phyloP scores from a whole-genome alignment of 768 basidiomycete species.

The Calocera cornea region DNA sequence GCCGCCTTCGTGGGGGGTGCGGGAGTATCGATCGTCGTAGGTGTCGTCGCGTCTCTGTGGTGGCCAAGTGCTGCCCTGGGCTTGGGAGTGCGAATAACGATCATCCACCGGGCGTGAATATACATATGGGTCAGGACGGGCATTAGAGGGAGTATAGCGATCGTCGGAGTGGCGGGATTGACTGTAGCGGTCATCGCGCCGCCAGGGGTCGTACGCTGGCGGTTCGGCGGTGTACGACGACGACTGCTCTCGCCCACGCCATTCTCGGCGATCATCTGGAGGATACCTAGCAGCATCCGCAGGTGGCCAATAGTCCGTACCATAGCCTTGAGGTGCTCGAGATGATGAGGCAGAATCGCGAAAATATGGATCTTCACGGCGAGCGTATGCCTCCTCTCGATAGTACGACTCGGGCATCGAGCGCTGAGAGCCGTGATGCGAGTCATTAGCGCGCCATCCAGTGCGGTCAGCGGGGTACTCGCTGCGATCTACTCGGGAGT shows the following conservation, averaged over 20 bases:
- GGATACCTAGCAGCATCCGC: background rate
- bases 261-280: constrained; percentile 1
- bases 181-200: background rate
- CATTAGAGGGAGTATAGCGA: constrained; percentile 33
- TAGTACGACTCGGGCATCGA: background rate
- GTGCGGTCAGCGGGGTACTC: background rate
- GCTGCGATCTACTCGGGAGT: background rate
- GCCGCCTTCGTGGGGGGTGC: background rate
- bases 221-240: background rate
- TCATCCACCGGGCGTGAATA: constrained; percentile 32
- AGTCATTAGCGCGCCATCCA: constrained; percentile 4
- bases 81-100: constrained; percentile 30
- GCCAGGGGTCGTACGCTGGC: background rate
- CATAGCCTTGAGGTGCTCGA: background rate
- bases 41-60: background rate
- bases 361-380: background rate
- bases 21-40: constrained; percentile 4
- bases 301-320: background rate
- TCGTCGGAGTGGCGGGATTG: constrained; percentile 21
- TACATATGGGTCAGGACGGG: constrained; percentile 37
- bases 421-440: background rate
- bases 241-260: background rate
- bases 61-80: background rate
- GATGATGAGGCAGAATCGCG: background rate
- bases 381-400: background rate